These are phyloP conservation scores for Coniochaeta pulveracea DNA, from an alignment of 2,329 filamentous ascomycete genomes.

Conservation along the genomic window DNA sequence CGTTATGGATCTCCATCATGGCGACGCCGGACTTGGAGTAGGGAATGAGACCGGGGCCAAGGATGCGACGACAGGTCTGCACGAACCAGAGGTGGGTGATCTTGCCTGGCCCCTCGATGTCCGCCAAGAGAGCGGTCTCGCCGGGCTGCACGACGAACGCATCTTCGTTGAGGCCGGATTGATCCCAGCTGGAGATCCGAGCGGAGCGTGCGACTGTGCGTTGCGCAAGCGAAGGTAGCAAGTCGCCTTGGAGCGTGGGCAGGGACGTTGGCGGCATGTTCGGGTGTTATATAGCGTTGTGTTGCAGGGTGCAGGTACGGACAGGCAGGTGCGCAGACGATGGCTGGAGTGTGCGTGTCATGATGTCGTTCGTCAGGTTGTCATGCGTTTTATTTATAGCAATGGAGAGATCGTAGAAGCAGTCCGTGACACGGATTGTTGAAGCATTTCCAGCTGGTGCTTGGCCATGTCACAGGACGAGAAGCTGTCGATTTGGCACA, in stretches of 20 bases:
- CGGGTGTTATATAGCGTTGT: no score
- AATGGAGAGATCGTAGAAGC: no score
- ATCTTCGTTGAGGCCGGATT: constrained; percentile 19
- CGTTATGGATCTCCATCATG: constrained; percentile 22
- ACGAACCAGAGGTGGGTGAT: constrained; percentile 22
- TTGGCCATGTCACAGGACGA: no score
- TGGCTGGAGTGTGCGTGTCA: no score
- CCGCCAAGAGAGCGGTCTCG: constrained; percentile 17
- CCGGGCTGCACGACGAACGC: constrained; percentile 19
- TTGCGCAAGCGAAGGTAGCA: constrained; percentile 10
- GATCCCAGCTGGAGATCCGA: constrained; percentile 19
- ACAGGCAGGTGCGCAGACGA: no score
- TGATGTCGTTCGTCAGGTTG: no score
- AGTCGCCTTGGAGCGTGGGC: constrained; percentile 5
- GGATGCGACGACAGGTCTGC: constrained; percentile 20
- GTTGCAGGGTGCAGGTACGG: no score
- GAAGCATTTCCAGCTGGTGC: no score
- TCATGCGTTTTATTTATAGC: no score
- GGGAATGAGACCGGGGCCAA: constrained; percentile 20
- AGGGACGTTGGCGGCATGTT: no score
- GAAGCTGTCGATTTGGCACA: no score
- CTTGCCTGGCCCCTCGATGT: constrained; percentile 19
- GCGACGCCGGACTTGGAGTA: constrained; percentile 21
- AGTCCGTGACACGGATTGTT: no score
- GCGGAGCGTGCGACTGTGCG: constrained; percentile 15